Percentiles rank a stretch among this genome's conserved stretches.
Evolutionary conservation across 108 stramenopile genomes (phyloP).

Genomic region (Mediolabrus comicus): DNA sequence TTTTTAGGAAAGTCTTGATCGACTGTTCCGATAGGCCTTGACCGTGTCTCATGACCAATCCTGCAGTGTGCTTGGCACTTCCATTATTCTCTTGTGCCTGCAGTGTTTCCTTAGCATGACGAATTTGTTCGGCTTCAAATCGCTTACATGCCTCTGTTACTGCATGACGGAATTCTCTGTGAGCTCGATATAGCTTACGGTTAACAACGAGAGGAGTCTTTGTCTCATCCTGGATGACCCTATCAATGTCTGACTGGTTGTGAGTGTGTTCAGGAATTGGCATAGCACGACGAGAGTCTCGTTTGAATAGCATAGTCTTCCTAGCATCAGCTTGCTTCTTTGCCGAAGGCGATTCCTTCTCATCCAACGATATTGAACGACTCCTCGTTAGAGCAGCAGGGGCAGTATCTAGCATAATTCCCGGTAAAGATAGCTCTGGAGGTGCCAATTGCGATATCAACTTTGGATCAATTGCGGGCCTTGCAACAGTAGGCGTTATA

Average conservation of each 20-base stretch:
- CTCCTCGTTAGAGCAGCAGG: slow-evolving; percentile 7
- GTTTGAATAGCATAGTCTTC: slow-evolving; percentile 21
- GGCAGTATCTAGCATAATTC: not conserved
- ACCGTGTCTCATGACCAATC: slow-evolving; percentile 83
- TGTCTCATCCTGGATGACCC: slow-evolving; percentile 41
- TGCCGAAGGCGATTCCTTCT: slow-evolving; percentile 33
- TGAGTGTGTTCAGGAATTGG: slow-evolving; percentile 68
- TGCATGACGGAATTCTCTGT: slow-evolving; percentile 81
- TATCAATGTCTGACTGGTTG: slow-evolving; percentile 34
- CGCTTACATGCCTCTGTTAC: slow-evolving; percentile 83
- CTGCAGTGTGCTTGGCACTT: slow-evolving; percentile 51
- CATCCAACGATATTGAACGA: slow-evolving; percentile 40
- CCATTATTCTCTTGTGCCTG: slow-evolving; percentile 47
- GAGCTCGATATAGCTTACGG: slow-evolving; percentile 69
- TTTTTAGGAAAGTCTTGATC: slow-evolving; percentile 56
- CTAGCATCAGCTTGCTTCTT: slow-evolving; percentile 19
- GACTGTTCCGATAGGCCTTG: slow-evolving; percentile 69
- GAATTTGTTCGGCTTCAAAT: slow-evolving; percentile 81
- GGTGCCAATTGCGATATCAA: slow-evolving; percentile 19
- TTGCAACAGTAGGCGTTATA: slow-evolving; percentile 30
- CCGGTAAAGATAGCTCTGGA: slow-evolving; percentile 9
- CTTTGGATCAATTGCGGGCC: slow-evolving; percentile 16
- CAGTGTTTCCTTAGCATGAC: slow-evolving; percentile 63
- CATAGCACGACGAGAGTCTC: slow-evolving; percentile 67
- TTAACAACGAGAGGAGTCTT: slow-evolving; percentile 69